Base-by-base conservation (phyloP, 2,329 filamentous ascomycete genomes). In the Cytospora paraplurivora region DNA sequence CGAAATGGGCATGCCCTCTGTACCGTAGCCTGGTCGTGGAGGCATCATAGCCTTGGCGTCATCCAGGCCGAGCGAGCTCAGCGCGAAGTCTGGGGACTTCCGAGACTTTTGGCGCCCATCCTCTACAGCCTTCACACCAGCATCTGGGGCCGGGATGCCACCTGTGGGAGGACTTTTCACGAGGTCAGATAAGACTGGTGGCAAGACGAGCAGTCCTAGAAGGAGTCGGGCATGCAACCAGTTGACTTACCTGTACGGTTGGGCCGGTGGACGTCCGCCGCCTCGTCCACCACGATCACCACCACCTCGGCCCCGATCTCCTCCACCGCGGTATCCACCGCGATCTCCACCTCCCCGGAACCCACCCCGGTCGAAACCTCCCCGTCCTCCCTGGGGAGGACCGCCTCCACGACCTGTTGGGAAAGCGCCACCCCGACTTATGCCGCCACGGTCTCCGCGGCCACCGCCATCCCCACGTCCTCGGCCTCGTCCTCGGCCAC, bases 1-100 rank as follows among this genome's bases (percentile, higher is more conserved):
- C 0, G 38, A 61, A 11, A 71, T 66, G 8, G 32, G 3, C 0
- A 12, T 15, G n/a, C 69, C 68, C 27, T 63, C 53, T 1, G 65
- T 69, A 35, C 69, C 71, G 59, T 69, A 72, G 5, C 56, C 65
- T 1, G 70, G 71, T 6, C 71, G 70, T 10, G 62, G 38, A 27
- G 64, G 64, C 62, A 64, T 56, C n/a, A 41, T 7, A 19, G 41
- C 50, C 19, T n/a, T 54, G 21, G 34, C 11, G 4, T 21, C n/a
- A 15, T 34, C 61, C 13, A 66, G 54, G 38, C 19, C 44, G 21
- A 66, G 17, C 7, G 49, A n/a, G 19, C 50, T 44, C 50, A 62
- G 37, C 0, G 53, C 54, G 7, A 56, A 34, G 8, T 57, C 27
- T 6, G 62, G 57, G 0, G 53, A 44, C 10, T 52, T 60, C 27